These are phyloP conservation scores for Entrophospora sp. DNA, from an alignment of 192 early-diverging fungal genomes.

Conservation along the genomic window DNA sequence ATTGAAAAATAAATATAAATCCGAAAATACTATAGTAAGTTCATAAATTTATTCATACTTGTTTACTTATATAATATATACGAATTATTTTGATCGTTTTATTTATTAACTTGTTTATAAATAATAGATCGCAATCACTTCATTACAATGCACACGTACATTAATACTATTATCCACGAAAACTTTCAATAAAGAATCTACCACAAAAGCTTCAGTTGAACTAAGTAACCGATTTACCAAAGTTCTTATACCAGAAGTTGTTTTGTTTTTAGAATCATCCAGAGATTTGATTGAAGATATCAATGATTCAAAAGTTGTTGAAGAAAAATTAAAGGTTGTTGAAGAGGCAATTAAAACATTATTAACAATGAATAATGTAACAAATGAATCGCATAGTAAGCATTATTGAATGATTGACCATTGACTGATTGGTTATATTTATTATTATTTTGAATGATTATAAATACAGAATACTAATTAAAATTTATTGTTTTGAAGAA, in stretches of 20 bases:
- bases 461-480: neutral
- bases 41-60: neutral
- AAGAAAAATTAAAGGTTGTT: slow-evolving; percentile 21
- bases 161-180: slow-evolving; percentile 29
- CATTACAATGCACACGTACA: slow-evolving; percentile 34
- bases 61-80: neutral
- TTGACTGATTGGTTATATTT: neutral
- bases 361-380: slow-evolving; percentile 27
- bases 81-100: too few species aligned
- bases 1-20: slow-evolving; percentile 2
- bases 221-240: slow-evolving; percentile 26
- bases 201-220: neutral
- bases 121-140: slow-evolving; percentile 24
- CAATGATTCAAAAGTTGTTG: neutral
- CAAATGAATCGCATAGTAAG: slow-evolving; percentile 36
- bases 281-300: slow-evolving; percentile 4
- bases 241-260: slow-evolving; percentile 23
- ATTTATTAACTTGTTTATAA: too few species aligned
- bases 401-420: neutral
- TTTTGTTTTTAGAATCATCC: slow-evolving; percentile 18
- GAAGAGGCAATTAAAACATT: slow-evolving; percentile 45
- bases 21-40: neutral
- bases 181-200: neutral
- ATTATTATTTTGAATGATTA: neutral
- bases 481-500: slow-evolving; percentile 19